phyloP scores from a whole-genome alignment of 2,329 filamentous ascomycete genomes.

The Diaporthe sp. region DNA sequence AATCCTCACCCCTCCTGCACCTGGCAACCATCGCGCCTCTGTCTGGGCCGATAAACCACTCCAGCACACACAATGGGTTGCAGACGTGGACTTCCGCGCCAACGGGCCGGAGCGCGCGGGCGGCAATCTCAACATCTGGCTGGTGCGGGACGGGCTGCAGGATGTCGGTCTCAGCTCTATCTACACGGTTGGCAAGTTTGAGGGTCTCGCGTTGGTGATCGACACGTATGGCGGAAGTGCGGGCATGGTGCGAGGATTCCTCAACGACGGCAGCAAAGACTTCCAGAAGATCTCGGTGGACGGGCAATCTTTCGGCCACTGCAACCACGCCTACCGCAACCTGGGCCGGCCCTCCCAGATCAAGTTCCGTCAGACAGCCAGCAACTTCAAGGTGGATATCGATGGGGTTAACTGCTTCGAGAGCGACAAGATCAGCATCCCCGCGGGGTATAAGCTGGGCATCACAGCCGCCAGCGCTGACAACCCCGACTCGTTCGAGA shows the following conservation, averaged over 20 bases:
- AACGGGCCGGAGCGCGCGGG: slow-evolving; percentile 87
- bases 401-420: slow-evolving; percentile 88
- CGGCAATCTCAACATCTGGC: slow-evolving; percentile 96
- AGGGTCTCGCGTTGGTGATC: slow-evolving; percentile 89
- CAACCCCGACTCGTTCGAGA: slow-evolving; percentile 92
- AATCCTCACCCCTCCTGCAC: slow-evolving; percentile 89
- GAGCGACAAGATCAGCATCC: slow-evolving; percentile 82
- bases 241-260: slow-evolving; percentile 89
- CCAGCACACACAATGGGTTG: slow-evolving; percentile 79
- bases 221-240: slow-evolving; percentile 84
- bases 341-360: slow-evolving; percentile 86
- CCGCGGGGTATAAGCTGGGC: slow-evolving; percentile 86
- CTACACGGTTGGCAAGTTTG: slow-evolving; percentile 87
- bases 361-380: slow-evolving; percentile 75
- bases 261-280: slow-evolving; percentile 90
- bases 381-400: slow-evolving; percentile 81
- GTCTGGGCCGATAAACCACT: slow-evolving; percentile 81
- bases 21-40: slow-evolving; percentile 86
- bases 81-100: slow-evolving; percentile 88
- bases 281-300: slow-evolving; percentile 86
- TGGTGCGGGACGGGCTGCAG: slow-evolving; percentile 77
- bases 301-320: slow-evolving; percentile 91
- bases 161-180: slow-evolving; percentile 80
- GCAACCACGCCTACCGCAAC: slow-evolving; percentile 91
- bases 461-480: slow-evolving; percentile 91